phyloP scores from a whole-genome alignment of 305 asterid species.

The Solanum hybrid region DNA sequence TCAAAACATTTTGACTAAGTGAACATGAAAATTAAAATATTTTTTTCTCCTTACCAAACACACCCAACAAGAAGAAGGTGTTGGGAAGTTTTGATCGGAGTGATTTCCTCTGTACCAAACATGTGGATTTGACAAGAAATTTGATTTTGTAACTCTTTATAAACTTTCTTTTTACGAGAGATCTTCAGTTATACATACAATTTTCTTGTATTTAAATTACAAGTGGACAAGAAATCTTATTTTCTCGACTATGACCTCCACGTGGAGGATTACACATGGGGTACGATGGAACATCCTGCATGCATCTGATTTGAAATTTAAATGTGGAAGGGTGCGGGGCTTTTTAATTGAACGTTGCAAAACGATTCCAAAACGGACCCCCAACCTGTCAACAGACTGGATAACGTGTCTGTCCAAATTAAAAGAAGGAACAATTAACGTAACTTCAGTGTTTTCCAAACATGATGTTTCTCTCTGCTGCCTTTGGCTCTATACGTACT shows the following conservation, averaged over 20 bases:
- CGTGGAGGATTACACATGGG: neutral
- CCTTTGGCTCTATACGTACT: neutral
- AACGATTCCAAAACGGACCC: neutral
- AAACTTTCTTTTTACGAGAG: neutral
- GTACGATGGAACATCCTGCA: neutral
- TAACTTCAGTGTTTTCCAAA: neutral
- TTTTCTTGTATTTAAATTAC: neutral
- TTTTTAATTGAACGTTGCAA: slow-evolving; percentile 1
- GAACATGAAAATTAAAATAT: neutral
- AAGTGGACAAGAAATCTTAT: neutral
- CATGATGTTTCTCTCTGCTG: neutral
- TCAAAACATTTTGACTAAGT: neutral
- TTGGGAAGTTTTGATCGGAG: neutral
- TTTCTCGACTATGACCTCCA: neutral
- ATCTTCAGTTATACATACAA: neutral
- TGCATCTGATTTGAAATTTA: neutral
- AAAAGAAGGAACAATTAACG: neutral
- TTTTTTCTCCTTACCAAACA: neutral
- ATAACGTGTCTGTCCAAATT: neutral
- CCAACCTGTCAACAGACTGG: slow-evolving; percentile 10
- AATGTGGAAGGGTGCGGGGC: neutral
- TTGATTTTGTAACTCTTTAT: neutral
- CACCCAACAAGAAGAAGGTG: neutral
- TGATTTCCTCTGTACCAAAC: neutral
- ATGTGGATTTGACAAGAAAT: neutral